Evolutionary conservation across 225 moss, liverwort and hornwort genomes (phyloP).

Genomic region (Physcomitrium patens): DNA sequence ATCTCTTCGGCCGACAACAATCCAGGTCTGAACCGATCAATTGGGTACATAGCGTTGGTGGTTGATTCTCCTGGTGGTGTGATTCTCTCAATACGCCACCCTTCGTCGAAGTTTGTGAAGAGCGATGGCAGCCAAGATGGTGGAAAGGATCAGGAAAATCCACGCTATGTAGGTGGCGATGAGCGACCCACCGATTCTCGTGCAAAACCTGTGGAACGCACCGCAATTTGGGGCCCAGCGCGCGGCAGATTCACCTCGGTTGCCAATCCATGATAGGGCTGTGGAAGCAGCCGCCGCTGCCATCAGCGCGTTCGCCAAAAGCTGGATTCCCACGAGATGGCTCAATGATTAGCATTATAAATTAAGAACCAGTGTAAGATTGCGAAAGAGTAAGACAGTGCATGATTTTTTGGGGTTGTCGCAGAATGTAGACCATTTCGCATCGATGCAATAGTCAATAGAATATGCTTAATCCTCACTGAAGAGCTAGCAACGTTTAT

Average conservation of each 20-base stretch:
- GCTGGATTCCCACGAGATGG: not conserved
- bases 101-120: slow-evolving; percentile 37
- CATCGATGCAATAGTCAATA: too few species aligned
- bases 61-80: too few species aligned
- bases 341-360: not conserved
- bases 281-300: slow-evolving; percentile 44
- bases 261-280: slow-evolving; percentile 45
- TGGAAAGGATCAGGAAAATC: slow-evolving; percentile 49
- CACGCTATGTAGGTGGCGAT: slow-evolving; percentile 43
- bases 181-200: slow-evolving; percentile 34
- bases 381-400: not conserved
- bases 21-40: too few species aligned
- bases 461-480: too few species aligned
- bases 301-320: slow-evolving; percentile 41
- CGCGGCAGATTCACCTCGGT: slow-evolving; percentile 25
- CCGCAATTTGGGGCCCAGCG: slow-evolving; percentile 6
- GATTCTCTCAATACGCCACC: not conserved
- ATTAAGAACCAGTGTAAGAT: too few species aligned
- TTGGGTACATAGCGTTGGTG: too few species aligned
- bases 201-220: slow-evolving; percentile 5
- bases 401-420: too few species aligned
- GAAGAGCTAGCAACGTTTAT: too few species aligned
- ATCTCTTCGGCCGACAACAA: too few species aligned
- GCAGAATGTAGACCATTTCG: too few species aligned
- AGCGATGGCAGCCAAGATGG: slow-evolving; percentile 36